A percentile compares a stretch with the other conserved stretches of the same genome.
Evolutionary conservation across 106 monocot genomes (phyloP).

Genomic region (Dendrobium catenatum): DNA sequence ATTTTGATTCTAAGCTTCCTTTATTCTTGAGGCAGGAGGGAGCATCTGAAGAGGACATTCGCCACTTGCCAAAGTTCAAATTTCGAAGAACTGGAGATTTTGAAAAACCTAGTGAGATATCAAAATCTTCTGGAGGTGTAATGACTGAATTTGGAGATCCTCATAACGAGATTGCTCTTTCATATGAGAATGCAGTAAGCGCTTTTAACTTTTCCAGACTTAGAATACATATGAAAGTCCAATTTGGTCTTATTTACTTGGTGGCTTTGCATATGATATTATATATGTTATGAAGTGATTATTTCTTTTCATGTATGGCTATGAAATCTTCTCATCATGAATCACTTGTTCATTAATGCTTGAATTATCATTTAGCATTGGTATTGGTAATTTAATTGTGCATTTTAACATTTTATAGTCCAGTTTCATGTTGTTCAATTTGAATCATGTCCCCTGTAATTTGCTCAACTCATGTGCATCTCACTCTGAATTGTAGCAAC

Average conservation of each 20-base stretch:
- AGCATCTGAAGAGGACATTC: conserved; percentile 27
- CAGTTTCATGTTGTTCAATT: too few relatives aligned
- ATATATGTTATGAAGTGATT: neutral
- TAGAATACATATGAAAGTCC: neutral
- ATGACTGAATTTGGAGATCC: conserved; percentile 21
- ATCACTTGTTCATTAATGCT: too few relatives aligned
- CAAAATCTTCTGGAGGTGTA: conserved; percentile 14
- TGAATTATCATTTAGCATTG: too few relatives aligned
- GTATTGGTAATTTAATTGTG: too few relatives aligned
- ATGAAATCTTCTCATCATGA: too few relatives aligned
- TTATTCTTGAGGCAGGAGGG: conserved; percentile 20
- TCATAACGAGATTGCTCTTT: conserved; percentile 15
- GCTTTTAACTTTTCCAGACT: neutral
- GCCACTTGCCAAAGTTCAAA: conserved; percentile 24
- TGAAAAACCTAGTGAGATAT: conserved; percentile 19
- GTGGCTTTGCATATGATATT: neutral
- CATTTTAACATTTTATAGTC: too few relatives aligned
- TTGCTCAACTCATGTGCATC: too few relatives aligned
- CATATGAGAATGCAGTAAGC: conserved; percentile 21
- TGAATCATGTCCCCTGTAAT: too few relatives aligned
- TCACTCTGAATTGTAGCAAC: too few relatives aligned
- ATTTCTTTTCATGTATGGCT: neutral
- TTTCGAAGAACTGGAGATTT: conserved; percentile 13
- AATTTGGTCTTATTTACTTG: neutral
- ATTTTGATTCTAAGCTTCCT: neutral